These are phyloP conservation scores for Pseudozyma hubeiensis DNA, from an alignment of 1,284 basidiomycete genomes.

Conservation along the genomic window DNA sequence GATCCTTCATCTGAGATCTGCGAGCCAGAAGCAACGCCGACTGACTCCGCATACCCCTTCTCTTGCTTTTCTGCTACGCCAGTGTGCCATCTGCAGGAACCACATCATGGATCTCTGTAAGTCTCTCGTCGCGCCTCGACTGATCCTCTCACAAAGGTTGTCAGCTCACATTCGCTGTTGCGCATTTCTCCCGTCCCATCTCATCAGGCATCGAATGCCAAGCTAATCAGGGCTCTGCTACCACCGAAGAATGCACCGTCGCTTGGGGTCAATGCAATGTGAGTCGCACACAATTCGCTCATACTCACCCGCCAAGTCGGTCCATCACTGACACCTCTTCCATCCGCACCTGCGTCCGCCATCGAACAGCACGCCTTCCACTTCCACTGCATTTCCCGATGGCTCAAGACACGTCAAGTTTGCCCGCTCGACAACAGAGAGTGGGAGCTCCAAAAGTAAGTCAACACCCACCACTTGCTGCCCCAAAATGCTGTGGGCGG, in stretches of 20 bases:
- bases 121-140: conserved; percentile 11
- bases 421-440: conserved; percentile 94
- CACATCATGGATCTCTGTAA: conserved; percentile 69
- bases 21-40: not conserved
- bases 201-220: conserved; percentile 95
- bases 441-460: conserved; percentile 90
- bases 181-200: not conserved
- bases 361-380: conserved; percentile 93
- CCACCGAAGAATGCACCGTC: conserved; percentile 96
- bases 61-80: not conserved
- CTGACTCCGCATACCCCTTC: not conserved
- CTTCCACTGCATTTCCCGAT: conserved; percentile 99
- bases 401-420: conserved; percentile 99
- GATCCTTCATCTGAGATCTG: not conserved
- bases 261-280: conserved; percentile 99
- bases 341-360: not conserved
- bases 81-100: conserved; percentile 69
- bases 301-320: not conserved
- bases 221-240: conserved; percentile 96
- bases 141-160: not conserved
- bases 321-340: not conserved
- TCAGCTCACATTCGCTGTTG: not conserved
- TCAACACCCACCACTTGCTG: conserved; percentile 20
- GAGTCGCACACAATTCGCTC: conserved; percentile 63
- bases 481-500: not conserved